phyloP scores from a whole-genome alignment of 2,329 filamentous ascomycete genomes.

The Paramyrothecium roridum region DNA sequence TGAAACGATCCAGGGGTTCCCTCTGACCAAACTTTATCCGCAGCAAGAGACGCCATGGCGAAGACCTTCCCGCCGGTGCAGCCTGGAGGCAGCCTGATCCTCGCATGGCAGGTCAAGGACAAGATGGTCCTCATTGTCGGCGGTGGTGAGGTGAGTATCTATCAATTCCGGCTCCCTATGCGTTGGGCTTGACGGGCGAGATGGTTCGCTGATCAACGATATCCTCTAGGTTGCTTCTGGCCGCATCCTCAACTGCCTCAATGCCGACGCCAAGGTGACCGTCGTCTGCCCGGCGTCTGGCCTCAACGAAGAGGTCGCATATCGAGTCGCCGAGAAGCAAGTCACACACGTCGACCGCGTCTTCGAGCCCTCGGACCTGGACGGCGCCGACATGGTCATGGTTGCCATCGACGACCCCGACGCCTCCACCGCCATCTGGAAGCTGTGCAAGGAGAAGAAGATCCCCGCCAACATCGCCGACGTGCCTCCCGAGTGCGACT shows the following conservation, averaged over 20 bases:
- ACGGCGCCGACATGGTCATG: constrained; percentile 80
- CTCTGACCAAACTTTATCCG: constrained; percentile 1
- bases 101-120: constrained; percentile 92
- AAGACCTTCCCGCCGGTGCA: constrained; percentile 73
- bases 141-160: constrained; percentile 76
- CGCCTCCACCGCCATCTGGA: constrained; percentile 89
- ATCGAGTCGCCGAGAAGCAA: constrained; percentile 72
- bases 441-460: constrained; percentile 79
- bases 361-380: constrained; percentile 84
- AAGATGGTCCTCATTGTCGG: constrained; percentile 91
- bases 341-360: constrained; percentile 77
- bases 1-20: constrained; percentile 4
- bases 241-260: constrained; percentile 89
- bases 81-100: constrained; percentile 86
- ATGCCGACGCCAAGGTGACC: constrained; percentile 87
- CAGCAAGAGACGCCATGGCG: constrained; percentile 20
- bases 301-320: constrained; percentile 83
- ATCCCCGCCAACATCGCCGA: constrained; percentile 96
- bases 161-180: too few relatives aligned
- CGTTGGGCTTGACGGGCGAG: neutral
- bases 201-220: neutral
- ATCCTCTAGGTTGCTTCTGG: constrained; percentile 79
- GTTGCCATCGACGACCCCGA: constrained; percentile 90
- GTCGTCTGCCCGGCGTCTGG: constrained; percentile 78
- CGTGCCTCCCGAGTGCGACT: constrained; percentile 94